Conservation (phyloP, 805 yeast genomes). For the baker's yeast (Saccharomyces cerevisiae) region DNA sequence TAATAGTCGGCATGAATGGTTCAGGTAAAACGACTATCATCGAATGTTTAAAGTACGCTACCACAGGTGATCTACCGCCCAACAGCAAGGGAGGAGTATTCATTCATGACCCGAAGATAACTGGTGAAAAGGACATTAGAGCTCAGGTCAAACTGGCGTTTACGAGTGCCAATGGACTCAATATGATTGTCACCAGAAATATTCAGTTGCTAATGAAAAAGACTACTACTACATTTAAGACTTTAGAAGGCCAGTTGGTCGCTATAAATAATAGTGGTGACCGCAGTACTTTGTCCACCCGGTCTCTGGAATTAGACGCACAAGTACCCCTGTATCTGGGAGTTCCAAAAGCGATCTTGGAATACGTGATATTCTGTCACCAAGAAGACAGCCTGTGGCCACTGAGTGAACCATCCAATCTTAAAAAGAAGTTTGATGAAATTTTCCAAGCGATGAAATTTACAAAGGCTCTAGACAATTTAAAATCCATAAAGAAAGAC, state of each 20-base stretch:
- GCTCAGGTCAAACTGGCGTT: constrained; percentile 91
- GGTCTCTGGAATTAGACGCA: constrained; percentile 74
- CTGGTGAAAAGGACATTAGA: constrained; percentile 65
- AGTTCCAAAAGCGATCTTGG: constrained; percentile 77
- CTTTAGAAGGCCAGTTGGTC: constrained; percentile 81
- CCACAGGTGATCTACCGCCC: constrained; percentile 95
- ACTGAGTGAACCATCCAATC: constrained; percentile 74
- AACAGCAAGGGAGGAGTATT: constrained; percentile 94
- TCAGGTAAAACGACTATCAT: constrained; percentile 95
- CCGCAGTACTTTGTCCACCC: constrained; percentile 66
- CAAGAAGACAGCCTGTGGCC: constrained; percentile 99
- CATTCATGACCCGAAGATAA: constrained; percentile 81
- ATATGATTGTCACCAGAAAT: constrained; percentile 80
- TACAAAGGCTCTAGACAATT: constrained; percentile 77
- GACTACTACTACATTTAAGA: constrained; percentile 67
- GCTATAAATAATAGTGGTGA: constrained; percentile 54
- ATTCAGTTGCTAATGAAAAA: constrained; percentile 65
- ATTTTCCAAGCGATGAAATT: constrained; percentile 92
- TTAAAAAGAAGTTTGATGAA: constrained; percentile 92
- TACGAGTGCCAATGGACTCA: constrained; percentile 58
- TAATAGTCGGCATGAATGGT: constrained; percentile 93
- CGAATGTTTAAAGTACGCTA: constrained; percentile 86
- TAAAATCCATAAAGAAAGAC: constrained; percentile 71
- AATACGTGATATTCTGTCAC: constrained; percentile 92
- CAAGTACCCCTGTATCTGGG: constrained; percentile 81